These are phyloP conservation scores for Stereocaulon alpinum DNA, from an alignment of 495 filamentous ascomycete species.

Conservation along the genomic window DNA sequence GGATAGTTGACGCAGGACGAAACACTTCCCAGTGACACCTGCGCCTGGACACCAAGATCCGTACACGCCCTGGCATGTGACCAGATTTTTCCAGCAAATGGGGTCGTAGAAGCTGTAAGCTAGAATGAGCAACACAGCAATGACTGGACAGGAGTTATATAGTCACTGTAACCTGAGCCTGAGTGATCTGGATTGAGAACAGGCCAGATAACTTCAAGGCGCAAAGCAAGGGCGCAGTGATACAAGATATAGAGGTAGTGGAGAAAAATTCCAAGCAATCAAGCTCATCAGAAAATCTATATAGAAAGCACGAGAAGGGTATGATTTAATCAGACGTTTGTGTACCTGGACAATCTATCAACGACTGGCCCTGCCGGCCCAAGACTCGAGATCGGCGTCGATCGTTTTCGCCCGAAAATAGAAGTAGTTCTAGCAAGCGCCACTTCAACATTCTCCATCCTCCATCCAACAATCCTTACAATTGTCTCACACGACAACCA, in stretches of 20 bases:
- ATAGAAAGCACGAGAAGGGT: not conserved
- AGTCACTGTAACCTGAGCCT: not conserved
- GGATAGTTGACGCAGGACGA: not conserved
- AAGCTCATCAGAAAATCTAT: not conserved
- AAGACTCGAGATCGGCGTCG: not conserved
- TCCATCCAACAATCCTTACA: too few relatives aligned
- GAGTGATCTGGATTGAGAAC: not conserved
- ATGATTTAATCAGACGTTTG: not conserved
- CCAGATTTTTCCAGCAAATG: too few relatives aligned
- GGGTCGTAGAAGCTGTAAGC: too few relatives aligned
- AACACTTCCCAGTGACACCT: not conserved
- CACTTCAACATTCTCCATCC: not conserved
- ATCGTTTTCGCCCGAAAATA: conserved; percentile 6
- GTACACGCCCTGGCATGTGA: not conserved
- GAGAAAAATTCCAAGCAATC: not conserved
- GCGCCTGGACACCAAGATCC: not conserved
- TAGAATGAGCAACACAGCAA: too few relatives aligned
- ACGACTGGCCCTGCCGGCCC: conserved; percentile 1
- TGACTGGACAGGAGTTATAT: too few relatives aligned
- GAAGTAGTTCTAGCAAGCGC: conserved; percentile 1
- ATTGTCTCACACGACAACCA: not conserved
- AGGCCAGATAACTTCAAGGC: not conserved
- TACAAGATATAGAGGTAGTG: not conserved
- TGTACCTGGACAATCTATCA: not conserved
- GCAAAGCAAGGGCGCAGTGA: conserved; percentile 2